Percentiles rank a stretch among this genome's conserved stretches.
Evolutionary conservation across 2,329 filamentous ascomycete species (phyloP).

Genomic region (Fusarium sacchari): DNA sequence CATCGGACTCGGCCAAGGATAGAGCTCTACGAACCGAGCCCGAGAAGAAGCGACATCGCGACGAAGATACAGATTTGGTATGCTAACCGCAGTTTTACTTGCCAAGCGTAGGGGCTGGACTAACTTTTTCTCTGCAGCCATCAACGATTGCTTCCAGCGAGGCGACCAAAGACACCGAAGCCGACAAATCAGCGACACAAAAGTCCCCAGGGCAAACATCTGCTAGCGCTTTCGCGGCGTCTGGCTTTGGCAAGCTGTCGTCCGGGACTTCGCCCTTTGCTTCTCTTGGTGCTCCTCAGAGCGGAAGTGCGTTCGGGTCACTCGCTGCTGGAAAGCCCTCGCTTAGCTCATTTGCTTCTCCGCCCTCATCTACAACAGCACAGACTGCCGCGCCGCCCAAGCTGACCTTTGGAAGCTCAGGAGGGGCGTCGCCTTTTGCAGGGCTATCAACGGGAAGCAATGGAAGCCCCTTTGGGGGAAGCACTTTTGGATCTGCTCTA

Average conservation of each 20-base stretch:
- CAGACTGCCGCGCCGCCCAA: conserved; percentile 53
- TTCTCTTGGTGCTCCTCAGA: conserved; percentile 59
- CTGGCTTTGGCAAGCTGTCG: conserved; percentile 74
- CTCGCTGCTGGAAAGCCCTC: conserved; percentile 48
- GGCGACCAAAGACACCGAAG: conserved; percentile 35
- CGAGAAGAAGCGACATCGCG: conserved; percentile 72
- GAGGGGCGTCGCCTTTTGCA: conserved; percentile 59
- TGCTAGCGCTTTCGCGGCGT: conserved; percentile 72
- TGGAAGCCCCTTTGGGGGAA: conserved; percentile 54
- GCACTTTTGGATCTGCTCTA: conserved; percentile 51
- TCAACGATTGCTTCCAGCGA: conserved; percentile 33
- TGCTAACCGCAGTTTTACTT: conserved; percentile 23
- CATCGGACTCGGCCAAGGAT: conserved; percentile 59
- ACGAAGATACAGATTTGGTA: conserved; percentile 55
- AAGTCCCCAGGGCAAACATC: conserved; percentile 56
- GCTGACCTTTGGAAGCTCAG: conserved; percentile 59
- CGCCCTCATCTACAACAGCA: conserved; percentile 35
- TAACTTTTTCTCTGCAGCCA: conserved; percentile 29
- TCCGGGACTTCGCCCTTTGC: conserved; percentile 73
- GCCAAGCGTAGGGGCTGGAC: not conserved
- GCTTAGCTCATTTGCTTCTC: conserved; percentile 49
- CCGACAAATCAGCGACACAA: conserved; percentile 39
- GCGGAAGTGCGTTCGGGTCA: conserved; percentile 61
- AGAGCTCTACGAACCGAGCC: conserved; percentile 62
- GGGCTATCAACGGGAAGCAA: conserved; percentile 53